Evolutionary conservation across 2,329 filamentous ascomycete species (phyloP), one percentile per base, ranked within the genome.

Genomic region (Fusarium foetens): DNA sequence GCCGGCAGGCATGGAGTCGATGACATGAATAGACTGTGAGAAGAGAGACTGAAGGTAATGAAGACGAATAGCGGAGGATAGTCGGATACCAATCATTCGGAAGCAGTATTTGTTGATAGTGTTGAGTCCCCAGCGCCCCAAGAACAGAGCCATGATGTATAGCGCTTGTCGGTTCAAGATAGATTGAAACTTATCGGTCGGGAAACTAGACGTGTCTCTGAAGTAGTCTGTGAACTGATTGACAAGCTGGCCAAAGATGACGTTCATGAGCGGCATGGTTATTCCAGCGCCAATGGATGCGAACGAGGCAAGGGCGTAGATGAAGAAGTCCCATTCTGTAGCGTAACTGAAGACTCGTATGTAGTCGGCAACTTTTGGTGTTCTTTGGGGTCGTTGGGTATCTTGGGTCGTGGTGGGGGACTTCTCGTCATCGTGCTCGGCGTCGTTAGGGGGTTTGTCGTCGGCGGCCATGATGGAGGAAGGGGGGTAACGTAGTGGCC

Each of bases 31-130:
- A 0, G 86, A 84, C 58, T 87, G 86, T 1, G 81, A 76, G 67
- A 89, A 87, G 6, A 88, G 80, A 0, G 87, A 82, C 13, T 81
- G 78, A 4, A 88, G 80, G 69, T 89, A 89, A 54, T 85, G 82
- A 17, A 87, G 80, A 29, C 87, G 84, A 19, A 89, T 63, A 9
- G 82, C 82, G 21, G 86, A 84, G 23, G 86, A 88, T 2, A 88
- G 83, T 1, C 85, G 82, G 19, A 88, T 82, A 6, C 86, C 84
- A 13, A 84, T 85, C 64, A 86, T 84, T 11, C 86, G 82, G 51
- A 88, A 84, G 41, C 75, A 76, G 35, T 74, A 76, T 36, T 74
- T 75, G 43, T 76, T 77, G 51, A 74, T 73, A 1, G 63, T 53
- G 23, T 77, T 77, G 27, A 77, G 63, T 3, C 36, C 52, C 75